Evolutionary conservation across 2,329 filamentous ascomycete genomes (phyloP).

Genomic region (Colletotrichum endophyticum): DNA sequence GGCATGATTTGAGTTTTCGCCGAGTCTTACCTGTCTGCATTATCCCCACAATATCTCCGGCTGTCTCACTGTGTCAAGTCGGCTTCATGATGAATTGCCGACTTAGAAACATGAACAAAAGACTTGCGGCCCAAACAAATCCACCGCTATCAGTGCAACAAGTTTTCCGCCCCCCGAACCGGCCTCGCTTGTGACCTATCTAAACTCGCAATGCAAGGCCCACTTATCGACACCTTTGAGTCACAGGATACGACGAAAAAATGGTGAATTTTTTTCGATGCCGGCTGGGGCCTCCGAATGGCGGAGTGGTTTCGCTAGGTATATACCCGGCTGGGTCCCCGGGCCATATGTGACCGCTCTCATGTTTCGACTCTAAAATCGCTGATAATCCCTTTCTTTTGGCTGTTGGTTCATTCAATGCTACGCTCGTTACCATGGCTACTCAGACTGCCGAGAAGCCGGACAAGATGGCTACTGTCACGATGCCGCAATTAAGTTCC

Average conservation of each 20-base stretch:
- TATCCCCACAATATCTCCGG: background rate
- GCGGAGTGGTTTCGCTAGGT: background rate
- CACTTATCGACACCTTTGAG: slow-evolving; percentile 6
- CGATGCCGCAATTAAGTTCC: background rate
- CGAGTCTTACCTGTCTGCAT: background rate
- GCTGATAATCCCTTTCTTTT: background rate
- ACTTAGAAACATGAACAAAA: background rate
- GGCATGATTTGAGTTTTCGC: background rate
- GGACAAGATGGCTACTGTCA: background rate
- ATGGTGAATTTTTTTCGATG: background rate
- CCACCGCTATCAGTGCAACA: background rate
- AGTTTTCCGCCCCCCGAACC: background rate
- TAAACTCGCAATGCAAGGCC: background rate
- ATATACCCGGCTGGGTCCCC: background rate
- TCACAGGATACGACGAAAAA: slow-evolving; percentile 1
- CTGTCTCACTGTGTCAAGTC: background rate
- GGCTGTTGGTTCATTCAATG: background rate
- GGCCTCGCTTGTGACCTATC: background rate
- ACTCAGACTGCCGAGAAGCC: background rate
- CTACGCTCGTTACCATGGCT: background rate
- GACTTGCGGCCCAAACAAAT: background rate
- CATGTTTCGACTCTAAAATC: background rate
- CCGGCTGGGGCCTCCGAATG: background rate
- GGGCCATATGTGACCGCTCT: background rate
- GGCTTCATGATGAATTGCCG: background rate